Conservation (phyloP, 1,139 yeast species). For the Geotrichum aggregatum region DNA sequence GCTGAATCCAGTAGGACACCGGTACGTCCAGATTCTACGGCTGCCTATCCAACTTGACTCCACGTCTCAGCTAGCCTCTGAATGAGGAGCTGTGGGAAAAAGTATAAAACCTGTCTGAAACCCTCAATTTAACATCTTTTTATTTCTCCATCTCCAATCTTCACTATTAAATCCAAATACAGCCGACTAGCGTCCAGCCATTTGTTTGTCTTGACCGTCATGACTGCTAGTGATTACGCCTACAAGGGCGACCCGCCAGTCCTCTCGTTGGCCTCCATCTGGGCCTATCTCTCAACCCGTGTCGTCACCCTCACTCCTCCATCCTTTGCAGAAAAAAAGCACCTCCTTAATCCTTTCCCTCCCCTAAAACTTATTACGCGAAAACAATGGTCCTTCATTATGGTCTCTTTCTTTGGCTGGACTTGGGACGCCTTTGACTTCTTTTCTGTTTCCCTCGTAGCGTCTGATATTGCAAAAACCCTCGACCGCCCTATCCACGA, state of each 20-base stretch:
- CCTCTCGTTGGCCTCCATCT: conserved; percentile 32
- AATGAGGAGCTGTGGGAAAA: no score
- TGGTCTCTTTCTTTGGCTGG: conserved; percentile 68
- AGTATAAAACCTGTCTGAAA: no score
- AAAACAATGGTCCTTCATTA: conserved; percentile 57
- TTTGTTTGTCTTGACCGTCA: no score
- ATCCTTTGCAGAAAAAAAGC: conserved; percentile 28
- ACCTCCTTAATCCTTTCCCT: conserved; percentile 52
- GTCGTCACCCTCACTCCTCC: conserved; percentile 46
- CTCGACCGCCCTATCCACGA: conserved; percentile 50
- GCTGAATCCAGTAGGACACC: no score
- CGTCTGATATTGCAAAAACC: conserved; percentile 51
- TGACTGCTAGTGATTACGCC: no score
- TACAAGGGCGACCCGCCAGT: conserved; percentile 22
- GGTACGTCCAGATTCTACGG: no score
- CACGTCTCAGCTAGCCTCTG: no score
- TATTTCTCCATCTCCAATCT: no score
- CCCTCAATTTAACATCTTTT: no score
- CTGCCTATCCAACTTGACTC: no score
- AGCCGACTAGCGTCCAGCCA: no score
- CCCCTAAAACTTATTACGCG: conserved; percentile 46
- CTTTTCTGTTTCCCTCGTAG: conserved; percentile 63
- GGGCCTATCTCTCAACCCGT: conserved; percentile 42
- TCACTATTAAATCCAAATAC: no score
- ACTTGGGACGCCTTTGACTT: conserved; percentile 78